A percentile compares a stretch with the other conserved stretches of the same genome.
Evolutionary conservation across 2,329 filamentous ascomycete species (phyloP).

Genomic region (Penicillium sp.): DNA sequence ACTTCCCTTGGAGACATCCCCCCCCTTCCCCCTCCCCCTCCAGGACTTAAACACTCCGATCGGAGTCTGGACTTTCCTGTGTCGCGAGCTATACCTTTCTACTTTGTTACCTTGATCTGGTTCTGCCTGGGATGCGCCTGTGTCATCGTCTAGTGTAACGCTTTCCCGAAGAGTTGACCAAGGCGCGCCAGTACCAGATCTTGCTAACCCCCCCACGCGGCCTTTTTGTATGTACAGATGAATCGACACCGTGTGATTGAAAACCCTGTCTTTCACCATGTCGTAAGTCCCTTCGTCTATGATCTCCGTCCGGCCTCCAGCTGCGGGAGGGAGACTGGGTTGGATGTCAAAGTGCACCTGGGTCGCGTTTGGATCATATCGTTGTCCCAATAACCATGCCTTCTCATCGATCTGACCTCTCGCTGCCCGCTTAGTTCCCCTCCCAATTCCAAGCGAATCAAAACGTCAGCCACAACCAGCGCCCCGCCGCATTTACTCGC

Average conservation of each 20-base stretch:
- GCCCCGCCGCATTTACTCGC: constrained; percentile 39
- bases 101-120: constrained; percentile 24
- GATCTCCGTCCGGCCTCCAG: constrained; percentile 24
- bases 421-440: constrained; percentile 34
- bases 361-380: constrained; percentile 11
- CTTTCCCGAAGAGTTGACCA: constrained; percentile 32
- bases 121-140: constrained; percentile 39
- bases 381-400: constrained; percentile 1
- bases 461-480: constrained; percentile 39
- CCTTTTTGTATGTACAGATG: constrained; percentile 42
- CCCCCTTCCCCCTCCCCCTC: constrained; percentile 6
- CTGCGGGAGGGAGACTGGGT: constrained; percentile 24
- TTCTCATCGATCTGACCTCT: constrained; percentile 11
- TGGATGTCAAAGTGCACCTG: constrained; percentile 12
- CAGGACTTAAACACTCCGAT: constrained; percentile 15
- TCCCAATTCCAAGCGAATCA: constrained; percentile 45
- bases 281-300: constrained; percentile 40
- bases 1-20: constrained; percentile 6
- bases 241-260: constrained; percentile 39
- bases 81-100: constrained; percentile 7
- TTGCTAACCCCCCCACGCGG: constrained; percentile 35
- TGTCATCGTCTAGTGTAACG: constrained; percentile 43
- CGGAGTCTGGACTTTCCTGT: constrained; percentile 12
- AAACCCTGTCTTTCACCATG: constrained; percentile 39
- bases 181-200: constrained; percentile 35